phyloP scores from a whole-genome alignment of 768 basidiomycete genomes.

The Antrodiella citrinella region DNA sequence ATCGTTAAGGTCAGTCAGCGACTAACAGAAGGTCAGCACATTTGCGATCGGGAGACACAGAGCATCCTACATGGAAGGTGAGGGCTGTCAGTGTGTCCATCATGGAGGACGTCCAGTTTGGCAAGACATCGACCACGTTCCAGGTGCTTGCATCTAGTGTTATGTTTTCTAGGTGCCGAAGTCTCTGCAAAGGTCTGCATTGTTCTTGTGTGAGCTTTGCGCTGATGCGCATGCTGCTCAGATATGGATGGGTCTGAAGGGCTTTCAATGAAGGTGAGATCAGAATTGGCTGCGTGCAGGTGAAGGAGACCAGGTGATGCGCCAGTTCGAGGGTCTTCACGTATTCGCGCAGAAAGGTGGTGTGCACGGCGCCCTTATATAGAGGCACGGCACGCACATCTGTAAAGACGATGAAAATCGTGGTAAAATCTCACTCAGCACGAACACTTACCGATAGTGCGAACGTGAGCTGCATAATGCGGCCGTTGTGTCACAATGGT shows the following conservation, averaged over 20 bases:
- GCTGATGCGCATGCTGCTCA: conserved; percentile 41
- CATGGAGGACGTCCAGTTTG: conserved; percentile 43
- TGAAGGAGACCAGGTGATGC: conserved; percentile 48
- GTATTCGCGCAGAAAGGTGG: conserved; percentile 46
- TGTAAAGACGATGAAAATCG: conserved; percentile 18
- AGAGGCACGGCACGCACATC: conserved; percentile 44
- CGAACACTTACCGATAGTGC: conserved; percentile 43
- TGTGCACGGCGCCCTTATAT: conserved; percentile 24
- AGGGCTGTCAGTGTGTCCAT: conserved; percentile 41
- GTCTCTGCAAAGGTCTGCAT: conserved; percentile 31
- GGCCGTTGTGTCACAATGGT: conserved; percentile 44
- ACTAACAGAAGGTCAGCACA: conserved; percentile 43
- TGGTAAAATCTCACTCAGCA: too few relatives aligned
- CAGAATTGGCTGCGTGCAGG: conserved; percentile 36
- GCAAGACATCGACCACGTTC: conserved; percentile 51
- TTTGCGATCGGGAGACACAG: too few relatives aligned
- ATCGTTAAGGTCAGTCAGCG: conserved; percentile 47
- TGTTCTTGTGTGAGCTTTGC: conserved; percentile 50
- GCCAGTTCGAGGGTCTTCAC: conserved; percentile 38
- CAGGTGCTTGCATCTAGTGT: conserved; percentile 54
- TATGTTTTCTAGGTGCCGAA: conserved; percentile 36
- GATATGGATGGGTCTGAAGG: conserved; percentile 34
- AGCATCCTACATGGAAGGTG: conserved; percentile 57
- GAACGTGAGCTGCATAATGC: conserved; percentile 49
- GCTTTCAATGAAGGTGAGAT: conserved; percentile 42